phyloP scores from a whole-genome alignment of 805 yeast genomes.

The Candida ficus region DNA sequence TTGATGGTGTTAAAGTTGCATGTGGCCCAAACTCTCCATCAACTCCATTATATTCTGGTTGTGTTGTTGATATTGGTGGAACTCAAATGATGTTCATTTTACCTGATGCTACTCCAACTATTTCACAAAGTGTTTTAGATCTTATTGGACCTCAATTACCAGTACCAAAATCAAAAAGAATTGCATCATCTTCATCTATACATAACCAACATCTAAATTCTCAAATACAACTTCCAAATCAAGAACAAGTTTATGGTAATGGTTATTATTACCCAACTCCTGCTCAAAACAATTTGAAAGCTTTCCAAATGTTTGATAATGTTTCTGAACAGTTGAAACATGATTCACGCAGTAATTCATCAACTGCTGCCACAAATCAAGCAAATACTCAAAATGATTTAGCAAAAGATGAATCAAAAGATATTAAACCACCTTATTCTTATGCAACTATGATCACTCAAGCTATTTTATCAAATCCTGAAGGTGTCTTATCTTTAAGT shows the following conservation, averaged over 20 bases:
- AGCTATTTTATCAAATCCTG: conserved; percentile 83
- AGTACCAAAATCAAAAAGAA: conserved; percentile 22
- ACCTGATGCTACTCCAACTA: conserved; percentile 79
- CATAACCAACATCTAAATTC: not conserved
- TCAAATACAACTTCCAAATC: not conserved
- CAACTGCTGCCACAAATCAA: conserved; percentile 5
- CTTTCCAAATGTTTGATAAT: conserved; percentile 51
- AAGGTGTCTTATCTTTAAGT: conserved; percentile 82
- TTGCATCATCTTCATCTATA: conserved; percentile 13
- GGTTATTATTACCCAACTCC: conserved; percentile 9
- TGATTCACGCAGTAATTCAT: not conserved
- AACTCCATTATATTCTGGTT: conserved; percentile 74
- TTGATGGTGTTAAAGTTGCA: conserved; percentile 55
- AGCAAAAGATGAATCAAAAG: conserved; percentile 85
- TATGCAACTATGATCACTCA: conserved; percentile 99
- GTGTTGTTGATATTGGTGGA: conserved; percentile 90
- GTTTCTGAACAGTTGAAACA: conserved; percentile 14
- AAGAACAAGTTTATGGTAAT: conserved; percentile 1
- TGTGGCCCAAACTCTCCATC: conserved; percentile 42
- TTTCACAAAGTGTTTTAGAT: conserved; percentile 38
- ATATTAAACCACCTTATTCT: conserved; percentile 93
- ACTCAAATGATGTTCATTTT: conserved; percentile 98
- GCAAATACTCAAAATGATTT: conserved; percentile 45
- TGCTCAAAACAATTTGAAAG: conserved; percentile 28
- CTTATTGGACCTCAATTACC: conserved; percentile 30